A percentile compares a stretch with the other conserved stretches of the same genome.
These are phyloP conservation scores for Pisolithus microcarpus DNA, from an alignment of 768 basidiomycete genomes.

Conservation along the genomic window DNA sequence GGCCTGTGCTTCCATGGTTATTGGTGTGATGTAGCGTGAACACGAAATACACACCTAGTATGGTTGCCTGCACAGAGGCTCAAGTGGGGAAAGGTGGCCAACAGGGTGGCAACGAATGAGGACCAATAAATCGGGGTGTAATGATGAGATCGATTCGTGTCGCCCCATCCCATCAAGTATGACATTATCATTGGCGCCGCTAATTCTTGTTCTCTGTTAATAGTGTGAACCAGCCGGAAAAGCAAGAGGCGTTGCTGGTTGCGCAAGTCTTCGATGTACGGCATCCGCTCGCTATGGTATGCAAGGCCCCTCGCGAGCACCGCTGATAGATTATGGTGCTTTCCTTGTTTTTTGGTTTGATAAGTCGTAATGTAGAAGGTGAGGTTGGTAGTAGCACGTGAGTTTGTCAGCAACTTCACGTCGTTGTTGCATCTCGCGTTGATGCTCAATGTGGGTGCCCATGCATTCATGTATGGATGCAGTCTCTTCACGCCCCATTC, in stretches of 20 bases:
- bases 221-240: constrained; percentile 23
- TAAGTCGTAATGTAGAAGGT: constrained; percentile 32
- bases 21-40: no score
- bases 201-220: constrained; percentile 34
- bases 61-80: no score
- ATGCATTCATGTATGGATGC: no score
- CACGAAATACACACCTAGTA: no score
- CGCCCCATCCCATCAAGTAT: constrained; percentile 41
- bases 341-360: constrained; percentile 26
- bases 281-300: constrained; percentile 18
- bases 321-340: constrained; percentile 29
- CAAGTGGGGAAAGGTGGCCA: neutral
- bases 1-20: no score
- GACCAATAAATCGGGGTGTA: constrained; percentile 31
- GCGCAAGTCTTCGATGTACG: constrained; percentile 8
- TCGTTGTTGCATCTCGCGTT: constrained; percentile 35
- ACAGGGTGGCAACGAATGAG: constrained; percentile 14
- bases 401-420: constrained; percentile 33
- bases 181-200: constrained; percentile 32
- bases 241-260: constrained; percentile 26
- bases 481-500: no score
- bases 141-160: constrained; percentile 29
- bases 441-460: no score
- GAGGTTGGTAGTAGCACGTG: constrained; percentile 25
- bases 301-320: constrained; percentile 25